Evolutionary conservation across 768 basidiomycete genomes (phyloP).

Genomic region (Tulasnella sp.): DNA sequence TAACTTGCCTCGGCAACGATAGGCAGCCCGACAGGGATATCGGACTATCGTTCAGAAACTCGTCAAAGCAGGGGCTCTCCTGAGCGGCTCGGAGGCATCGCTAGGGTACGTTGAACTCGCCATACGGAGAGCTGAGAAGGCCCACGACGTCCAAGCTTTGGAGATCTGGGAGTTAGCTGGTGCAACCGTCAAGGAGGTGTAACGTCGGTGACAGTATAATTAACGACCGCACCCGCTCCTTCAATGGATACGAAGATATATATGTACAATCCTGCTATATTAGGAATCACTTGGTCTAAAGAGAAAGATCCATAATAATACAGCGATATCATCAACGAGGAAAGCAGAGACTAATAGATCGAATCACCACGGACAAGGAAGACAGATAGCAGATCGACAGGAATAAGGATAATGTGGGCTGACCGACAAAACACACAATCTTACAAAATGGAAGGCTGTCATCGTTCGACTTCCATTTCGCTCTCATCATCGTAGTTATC

Average conservation of each 20-base stretch:
- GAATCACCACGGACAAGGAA: background rate
- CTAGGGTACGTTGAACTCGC: slow-evolving; percentile 49
- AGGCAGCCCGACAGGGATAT: slow-evolving; percentile 71
- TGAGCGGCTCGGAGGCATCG: slow-evolving; percentile 20
- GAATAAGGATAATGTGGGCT: background rate
- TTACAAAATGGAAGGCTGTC: background rate
- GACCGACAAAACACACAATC: background rate
- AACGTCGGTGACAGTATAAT: no score
- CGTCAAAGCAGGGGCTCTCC: slow-evolving; percentile 60
- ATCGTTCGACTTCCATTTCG: background rate
- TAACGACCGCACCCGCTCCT: no score
- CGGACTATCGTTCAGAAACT: slow-evolving; percentile 50
- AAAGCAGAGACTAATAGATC: background rate
- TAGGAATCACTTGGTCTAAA: no score
- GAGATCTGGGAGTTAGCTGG: slow-evolving; percentile 26
- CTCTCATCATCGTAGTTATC: slow-evolving; percentile 26
- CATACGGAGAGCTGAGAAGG: slow-evolving; percentile 26
- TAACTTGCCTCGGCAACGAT: slow-evolving; percentile 1
- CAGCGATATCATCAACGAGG: no score
- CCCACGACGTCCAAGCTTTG: slow-evolving; percentile 42
- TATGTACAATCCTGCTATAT: no score
- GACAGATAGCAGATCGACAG: background rate
- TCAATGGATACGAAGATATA: no score
- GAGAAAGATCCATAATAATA: no score
- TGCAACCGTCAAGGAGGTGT: background rate